Conservation (phyloP, 192 early-diverging fungal genomes). For the Umbelopsis ramanniana region DNA sequence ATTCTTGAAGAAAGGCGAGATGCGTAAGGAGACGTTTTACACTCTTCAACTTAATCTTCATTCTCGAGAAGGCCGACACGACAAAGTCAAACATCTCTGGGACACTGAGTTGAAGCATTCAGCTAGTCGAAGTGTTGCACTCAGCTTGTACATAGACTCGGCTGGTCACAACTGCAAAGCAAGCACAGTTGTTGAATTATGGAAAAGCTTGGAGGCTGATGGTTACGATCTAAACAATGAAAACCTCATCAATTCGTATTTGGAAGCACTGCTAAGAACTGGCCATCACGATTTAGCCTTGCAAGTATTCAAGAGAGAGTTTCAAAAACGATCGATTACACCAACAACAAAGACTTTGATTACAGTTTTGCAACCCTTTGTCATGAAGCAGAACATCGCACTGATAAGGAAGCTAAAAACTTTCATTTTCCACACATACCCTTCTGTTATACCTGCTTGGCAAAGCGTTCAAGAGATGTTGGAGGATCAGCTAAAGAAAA, state of each 20-base stretch:
- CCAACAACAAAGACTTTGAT: not conserved
- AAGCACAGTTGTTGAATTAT: not conserved
- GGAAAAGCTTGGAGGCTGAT: not conserved
- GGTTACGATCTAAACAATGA: slow-evolving; percentile 2
- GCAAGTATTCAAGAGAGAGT: not conserved
- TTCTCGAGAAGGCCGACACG: not conserved
- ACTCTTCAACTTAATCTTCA: slow-evolving; percentile 10
- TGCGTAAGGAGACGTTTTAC: not conserved
- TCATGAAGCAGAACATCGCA: not conserved
- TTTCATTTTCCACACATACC: not conserved
- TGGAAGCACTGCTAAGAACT: not conserved
- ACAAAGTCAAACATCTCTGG: not conserved
- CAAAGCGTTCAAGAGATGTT: not conserved
- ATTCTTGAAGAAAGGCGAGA: not conserved
- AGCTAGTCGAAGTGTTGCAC: not conserved
- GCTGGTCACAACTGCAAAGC: not conserved
- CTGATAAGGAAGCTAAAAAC: not conserved
- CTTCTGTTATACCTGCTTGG: not conserved
- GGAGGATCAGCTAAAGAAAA: not conserved
- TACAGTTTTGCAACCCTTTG: slow-evolving; percentile 5
- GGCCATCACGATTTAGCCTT: slow-evolving; percentile 2
- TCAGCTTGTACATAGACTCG: slow-evolving; percentile 7
- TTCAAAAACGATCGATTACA: not conserved
- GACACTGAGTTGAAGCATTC: not conserved
- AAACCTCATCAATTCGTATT: slow-evolving; percentile 12